Conservation (phyloP, 495 filamentous ascomycete species). For the Pseudoneurospora amorphoporcata region DNA sequence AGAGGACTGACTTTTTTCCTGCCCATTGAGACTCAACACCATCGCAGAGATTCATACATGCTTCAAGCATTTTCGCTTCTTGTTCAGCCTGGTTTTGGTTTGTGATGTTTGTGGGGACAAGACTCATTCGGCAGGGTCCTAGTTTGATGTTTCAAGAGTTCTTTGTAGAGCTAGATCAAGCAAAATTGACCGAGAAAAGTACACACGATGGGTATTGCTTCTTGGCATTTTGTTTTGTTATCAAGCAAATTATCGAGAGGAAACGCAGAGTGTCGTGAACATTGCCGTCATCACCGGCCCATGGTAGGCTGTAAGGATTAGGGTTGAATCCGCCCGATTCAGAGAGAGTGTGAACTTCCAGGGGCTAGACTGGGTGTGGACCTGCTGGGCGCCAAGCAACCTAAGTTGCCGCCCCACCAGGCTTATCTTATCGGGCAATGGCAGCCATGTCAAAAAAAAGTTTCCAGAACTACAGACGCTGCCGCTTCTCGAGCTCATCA, state of each 20-base stretch:
- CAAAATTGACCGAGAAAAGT: background rate
- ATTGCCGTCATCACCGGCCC: background rate
- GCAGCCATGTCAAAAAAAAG: constrained; percentile 18
- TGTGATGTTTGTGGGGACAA: background rate
- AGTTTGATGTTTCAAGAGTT: background rate
- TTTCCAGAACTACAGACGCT: constrained; percentile 8
- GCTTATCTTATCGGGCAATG: constrained; percentile 23
- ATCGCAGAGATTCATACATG: background rate
- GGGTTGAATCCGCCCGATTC: background rate
- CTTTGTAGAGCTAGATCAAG: background rate
- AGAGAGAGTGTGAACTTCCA: background rate
- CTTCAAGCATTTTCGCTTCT: background rate
- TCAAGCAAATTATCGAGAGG: background rate
- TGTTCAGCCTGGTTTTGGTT: background rate
- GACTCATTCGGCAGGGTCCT: background rate
- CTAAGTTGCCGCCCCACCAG: background rate
- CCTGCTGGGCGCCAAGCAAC: background rate
- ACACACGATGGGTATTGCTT: background rate
- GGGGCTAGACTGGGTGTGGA: background rate
- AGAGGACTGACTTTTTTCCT: too few species aligned
- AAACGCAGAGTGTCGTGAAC: background rate
- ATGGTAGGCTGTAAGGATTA: background rate
- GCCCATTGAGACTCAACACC: background rate
- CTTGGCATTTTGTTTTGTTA: background rate
- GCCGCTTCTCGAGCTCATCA: background rate